phyloP scores from a whole-genome alignment of 2,329 filamentous ascomycete genomes.

The Calonectria pseudoturangicola region DNA sequence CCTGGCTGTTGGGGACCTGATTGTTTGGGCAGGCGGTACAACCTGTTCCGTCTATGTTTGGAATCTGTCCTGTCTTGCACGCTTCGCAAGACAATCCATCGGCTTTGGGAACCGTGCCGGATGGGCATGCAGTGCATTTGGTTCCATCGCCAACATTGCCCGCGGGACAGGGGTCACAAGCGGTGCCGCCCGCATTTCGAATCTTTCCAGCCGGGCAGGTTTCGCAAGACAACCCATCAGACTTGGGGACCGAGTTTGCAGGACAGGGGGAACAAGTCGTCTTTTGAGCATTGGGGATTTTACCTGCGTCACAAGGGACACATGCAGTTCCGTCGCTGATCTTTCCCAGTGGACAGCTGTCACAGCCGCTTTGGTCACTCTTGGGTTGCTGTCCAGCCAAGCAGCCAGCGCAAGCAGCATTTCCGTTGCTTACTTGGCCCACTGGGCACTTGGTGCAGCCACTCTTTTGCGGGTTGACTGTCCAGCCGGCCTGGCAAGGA shows the following conservation, averaged over 20 bases:
- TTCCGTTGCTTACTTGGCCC: not conserved
- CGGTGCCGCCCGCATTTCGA: not conserved
- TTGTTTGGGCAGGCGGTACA: not conserved
- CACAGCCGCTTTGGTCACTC: not conserved
- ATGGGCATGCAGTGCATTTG: not conserved
- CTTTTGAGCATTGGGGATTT: not conserved
- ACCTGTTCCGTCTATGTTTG: not conserved
- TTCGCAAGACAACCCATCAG: not conserved
- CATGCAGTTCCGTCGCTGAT: conserved; percentile 3
- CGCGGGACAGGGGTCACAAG: not conserved
- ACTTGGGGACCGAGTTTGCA: not conserved
- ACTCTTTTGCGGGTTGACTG: not conserved
- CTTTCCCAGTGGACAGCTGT: not conserved
- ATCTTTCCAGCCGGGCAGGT: not conserved
- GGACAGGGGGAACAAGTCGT: not conserved
- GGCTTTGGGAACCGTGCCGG: not conserved
- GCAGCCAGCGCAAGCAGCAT: not conserved
- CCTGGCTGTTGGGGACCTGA: not conserved
- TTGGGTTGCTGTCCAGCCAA: not conserved
- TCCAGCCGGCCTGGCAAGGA: not conserved
- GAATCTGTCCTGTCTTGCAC: not conserved
- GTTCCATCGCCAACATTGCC: not conserved
- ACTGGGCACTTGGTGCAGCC: not conserved
- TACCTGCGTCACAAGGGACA: not conserved
- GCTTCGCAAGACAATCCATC: not conserved